Percentiles rank a stretch among this genome's conserved stretches.
Evolutionary conservation across 2,329 filamentous ascomycete species (phyloP).

Genomic region (Setomelanomma holmii): DNA sequence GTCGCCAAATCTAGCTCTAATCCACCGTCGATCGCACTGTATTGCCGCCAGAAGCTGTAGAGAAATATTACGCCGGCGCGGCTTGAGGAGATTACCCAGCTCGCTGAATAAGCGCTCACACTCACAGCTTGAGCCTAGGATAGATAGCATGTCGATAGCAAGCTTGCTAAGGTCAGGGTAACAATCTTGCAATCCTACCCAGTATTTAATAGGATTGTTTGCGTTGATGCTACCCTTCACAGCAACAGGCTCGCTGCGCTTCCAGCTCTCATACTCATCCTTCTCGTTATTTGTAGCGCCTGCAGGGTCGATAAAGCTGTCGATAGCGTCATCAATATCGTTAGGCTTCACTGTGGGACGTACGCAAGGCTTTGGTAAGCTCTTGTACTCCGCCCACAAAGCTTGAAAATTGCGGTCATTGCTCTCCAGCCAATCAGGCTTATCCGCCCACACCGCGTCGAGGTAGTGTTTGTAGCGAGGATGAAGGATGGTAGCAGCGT

Average conservation of each 20-base stretch:
- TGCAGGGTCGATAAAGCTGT: not conserved
- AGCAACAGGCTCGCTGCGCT: not conserved
- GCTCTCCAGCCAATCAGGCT: not conserved
- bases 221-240: not conserved
- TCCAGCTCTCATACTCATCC: not conserved
- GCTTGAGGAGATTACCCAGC: not conserved
- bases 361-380: not conserved
- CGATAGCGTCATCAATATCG: not conserved
- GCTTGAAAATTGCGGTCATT: not conserved
- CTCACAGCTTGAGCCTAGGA: too few relatives aligned
- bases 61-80: not conserved
- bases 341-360: not conserved
- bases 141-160: too few relatives aligned
- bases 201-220: not conserved
- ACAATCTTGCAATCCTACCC: not conserved
- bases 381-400: conserved; percentile 5
- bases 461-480: conserved; percentile 4
- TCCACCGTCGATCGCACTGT: not conserved
- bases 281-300: not conserved
- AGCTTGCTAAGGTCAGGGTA: too few relatives aligned
- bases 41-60: not conserved
- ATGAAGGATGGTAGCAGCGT: conserved; percentile 9
- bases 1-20: not conserved
- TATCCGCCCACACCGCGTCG: conserved; percentile 1
- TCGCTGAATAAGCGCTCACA: too few relatives aligned